Base-by-base conservation (phyloP, 2,329 filamentous ascomycete genomes). In the Venturia aucupariae region DNA sequence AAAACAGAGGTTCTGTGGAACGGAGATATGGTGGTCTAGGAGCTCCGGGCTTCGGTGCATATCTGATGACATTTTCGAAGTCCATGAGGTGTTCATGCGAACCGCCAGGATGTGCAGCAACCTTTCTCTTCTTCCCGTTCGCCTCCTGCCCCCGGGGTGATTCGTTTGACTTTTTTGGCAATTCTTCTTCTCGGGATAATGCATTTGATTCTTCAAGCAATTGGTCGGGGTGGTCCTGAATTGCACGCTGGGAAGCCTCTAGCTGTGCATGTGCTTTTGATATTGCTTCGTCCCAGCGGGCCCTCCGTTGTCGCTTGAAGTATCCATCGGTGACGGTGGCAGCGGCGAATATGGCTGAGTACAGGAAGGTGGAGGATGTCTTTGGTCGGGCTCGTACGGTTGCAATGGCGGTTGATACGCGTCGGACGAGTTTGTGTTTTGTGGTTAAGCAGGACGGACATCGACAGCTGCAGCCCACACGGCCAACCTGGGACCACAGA, bases 291-390 rank as follows among this genome's bases (percentile, higher is more conserved):
- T 90, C 86, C 77, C 89, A 84, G 67, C 86, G 81, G 67, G 78
- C 79, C 59, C 82, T 80, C 67, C 84, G 79, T 48, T 78, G 77
- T 63, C 84, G 79, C 71, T 90, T 90, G 38, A 76, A 72, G 35
- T 79, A 77, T 6, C 83, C 82, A 72, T 91, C 88, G 38, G 83
- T 76, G 3, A 88, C 77, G 13, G 86, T 81, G 1, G 86, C 87
- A 2, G 84, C 83, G 5, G 85, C 86, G 70, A 89, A 83, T 63
- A 88, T 82, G 41, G 85, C 84, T 32, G 87, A 87, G 71, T 90
- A 90, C 72, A 82, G 83, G 46, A 87, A 83, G 30, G 87, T 89
- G 41, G 75, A 76, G 2, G 71, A 86, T 78, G 74, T 81, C 75
- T 70, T 79, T 73, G 48, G 78, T 79, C 54, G 24, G 44, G 54